Percentiles rank a stretch among this genome's conserved stretches.
Evolutionary conservation across 306 rosid species (phyloP).

Genomic region (Luffa aegyptiaca): DNA sequence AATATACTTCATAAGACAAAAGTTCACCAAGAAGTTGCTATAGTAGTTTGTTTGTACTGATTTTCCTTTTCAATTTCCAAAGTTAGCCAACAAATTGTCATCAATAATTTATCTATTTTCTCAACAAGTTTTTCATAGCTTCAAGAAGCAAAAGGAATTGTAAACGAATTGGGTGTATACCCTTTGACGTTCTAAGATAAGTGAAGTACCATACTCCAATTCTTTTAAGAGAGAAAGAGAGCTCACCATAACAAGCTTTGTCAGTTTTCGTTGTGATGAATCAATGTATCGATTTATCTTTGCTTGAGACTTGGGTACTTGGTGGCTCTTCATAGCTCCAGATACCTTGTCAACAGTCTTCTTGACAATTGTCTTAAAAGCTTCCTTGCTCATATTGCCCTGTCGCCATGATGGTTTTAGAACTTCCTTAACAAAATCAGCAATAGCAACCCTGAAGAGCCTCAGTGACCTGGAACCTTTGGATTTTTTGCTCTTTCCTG

Average conservation of each 20-base stretch:
- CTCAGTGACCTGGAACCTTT: slow-evolving; percentile 78
- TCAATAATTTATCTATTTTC: not conserved
- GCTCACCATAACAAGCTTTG: slow-evolving; percentile 89
- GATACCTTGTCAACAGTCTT: slow-evolving; percentile 97
- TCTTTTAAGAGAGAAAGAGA: slow-evolving; percentile 11
- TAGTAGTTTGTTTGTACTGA: not conserved
- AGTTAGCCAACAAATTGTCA: not conserved
- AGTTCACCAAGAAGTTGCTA: not conserved
- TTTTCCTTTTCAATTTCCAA: not conserved
- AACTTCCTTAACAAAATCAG: slow-evolving; percentile 88
- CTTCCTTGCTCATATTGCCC: slow-evolving; percentile 99
- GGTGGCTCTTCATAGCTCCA: slow-evolving; percentile 94
- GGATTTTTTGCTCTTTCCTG: slow-evolving; percentile 59
- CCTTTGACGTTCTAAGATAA: not conserved
- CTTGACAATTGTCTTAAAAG: slow-evolving; percentile 93
- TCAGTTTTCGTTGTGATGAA: slow-evolving; percentile 84
- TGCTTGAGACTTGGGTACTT: slow-evolving; percentile 76
- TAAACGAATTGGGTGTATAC: not conserved
- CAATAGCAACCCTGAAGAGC: slow-evolving; percentile 79
- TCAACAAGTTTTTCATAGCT: not conserved
- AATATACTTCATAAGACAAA: not conserved
- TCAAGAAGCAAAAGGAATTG: not conserved
- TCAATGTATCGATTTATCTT: slow-evolving; percentile 82
- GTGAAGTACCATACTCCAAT: not conserved
- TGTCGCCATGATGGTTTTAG: slow-evolving; percentile 96